phyloP scores from a whole-genome alignment of 1,139 yeast species.

The Protomyces macrosporus region DNA sequence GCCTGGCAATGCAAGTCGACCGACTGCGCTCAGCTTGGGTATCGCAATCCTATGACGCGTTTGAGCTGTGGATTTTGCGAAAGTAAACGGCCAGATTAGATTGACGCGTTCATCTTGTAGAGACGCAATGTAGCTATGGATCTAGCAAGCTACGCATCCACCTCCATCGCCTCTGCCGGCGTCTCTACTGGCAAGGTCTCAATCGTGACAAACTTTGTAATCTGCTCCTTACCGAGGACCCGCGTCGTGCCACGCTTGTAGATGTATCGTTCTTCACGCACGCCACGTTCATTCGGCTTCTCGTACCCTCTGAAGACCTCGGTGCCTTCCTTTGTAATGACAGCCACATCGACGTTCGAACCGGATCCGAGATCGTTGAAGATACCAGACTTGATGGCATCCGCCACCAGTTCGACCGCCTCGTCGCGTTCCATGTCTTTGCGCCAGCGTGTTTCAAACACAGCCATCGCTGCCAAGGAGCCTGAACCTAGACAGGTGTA shows the following conservation, averaged over 20 bases:
- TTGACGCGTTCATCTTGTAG: no score
- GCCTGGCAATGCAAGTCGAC: constrained; percentile 11
- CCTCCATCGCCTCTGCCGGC: constrained; percentile 59
- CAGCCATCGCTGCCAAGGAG: constrained; percentile 98
- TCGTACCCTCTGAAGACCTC: constrained; percentile 70
- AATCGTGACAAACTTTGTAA: constrained; percentile 59
- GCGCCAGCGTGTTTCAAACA: constrained; percentile 81
- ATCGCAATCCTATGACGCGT: constrained; percentile 5
- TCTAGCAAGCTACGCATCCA: constrained; percentile 50
- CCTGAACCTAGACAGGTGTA: constrained; percentile 93
- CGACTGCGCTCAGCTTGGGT: constrained; percentile 3
- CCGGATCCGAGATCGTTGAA: constrained; percentile 99
- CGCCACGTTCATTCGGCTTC: constrained; percentile 81
- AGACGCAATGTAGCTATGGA: no score
- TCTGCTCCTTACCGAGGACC: constrained; percentile 54
- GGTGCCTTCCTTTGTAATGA: constrained; percentile 86
- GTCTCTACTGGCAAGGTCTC: constrained; percentile 45
- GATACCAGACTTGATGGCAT: constrained; percentile 95
- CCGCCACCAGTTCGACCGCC: constrained; percentile 82
- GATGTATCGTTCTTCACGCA: constrained; percentile 74
- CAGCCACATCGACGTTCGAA: constrained; percentile 93
- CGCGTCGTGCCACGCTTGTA: constrained; percentile 92
- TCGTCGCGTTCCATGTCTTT: constrained; percentile 74
- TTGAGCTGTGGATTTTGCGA: constrained; percentile 13
- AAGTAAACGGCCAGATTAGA: not conserved